Conservation (phyloP, 2,329 filamentous ascomycete species). For the Colletotrichum incanum region DNA sequence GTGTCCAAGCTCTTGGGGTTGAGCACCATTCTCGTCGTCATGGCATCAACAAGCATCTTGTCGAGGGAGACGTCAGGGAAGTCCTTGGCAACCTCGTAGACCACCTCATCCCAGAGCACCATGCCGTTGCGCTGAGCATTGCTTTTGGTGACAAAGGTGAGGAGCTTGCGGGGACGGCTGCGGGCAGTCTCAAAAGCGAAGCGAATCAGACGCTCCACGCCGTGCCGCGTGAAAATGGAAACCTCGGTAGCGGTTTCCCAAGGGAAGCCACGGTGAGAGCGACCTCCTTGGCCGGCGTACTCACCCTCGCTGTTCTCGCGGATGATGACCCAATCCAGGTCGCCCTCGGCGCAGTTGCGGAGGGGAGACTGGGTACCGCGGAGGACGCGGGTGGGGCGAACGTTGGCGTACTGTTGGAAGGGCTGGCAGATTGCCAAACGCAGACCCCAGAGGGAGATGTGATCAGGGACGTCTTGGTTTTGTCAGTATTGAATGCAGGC, state of each 20-base stretch:
- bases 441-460: conserved; percentile 77
- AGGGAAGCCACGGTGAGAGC: conserved; percentile 68
- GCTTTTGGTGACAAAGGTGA: conserved; percentile 77
- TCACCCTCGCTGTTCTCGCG: conserved; percentile 78
- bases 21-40: conserved; percentile 68
- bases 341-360: conserved; percentile 61
- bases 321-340: conserved; percentile 77
- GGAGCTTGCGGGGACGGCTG: conserved; percentile 67
- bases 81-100: conserved; percentile 67
- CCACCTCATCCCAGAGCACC: conserved; percentile 78
- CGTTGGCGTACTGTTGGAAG: conserved; percentile 77
- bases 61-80: conserved; percentile 73
- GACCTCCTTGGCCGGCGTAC: conserved; percentile 75
- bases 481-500: neutral
- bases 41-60: conserved; percentile 75
- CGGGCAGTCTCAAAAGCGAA: conserved; percentile 74
- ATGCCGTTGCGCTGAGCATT: conserved; percentile 78
- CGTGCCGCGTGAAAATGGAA: conserved; percentile 73
- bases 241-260: conserved; percentile 76
- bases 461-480: conserved; percentile 71
- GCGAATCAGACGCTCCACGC: conserved; percentile 72
- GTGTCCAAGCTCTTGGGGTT: conserved; percentile 73
- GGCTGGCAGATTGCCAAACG: conserved; percentile 75
- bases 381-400: conserved; percentile 73
- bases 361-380: conserved; percentile 72